Evolutionary conservation across 306 rosid genomes (phyloP).

Genomic region (Cucumis sativus): Cucumber_9930_V3 NC_026658.2:2807001-2807500

Average conservation of each 20-base stretch:
- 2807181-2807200: not conserved
- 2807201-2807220: not conserved
- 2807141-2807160: not conserved
- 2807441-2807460: constrained; percentile 10
- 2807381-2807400: constrained; percentile 11
- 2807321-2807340: not conserved
- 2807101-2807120: not conserved
- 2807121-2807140: not conserved
- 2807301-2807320: not conserved
- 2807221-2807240: not conserved
- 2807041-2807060: not conserved
- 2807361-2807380: not conserved
- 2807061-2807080: not conserved
- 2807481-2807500: not conserved
- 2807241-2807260: not conserved
- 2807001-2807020: not conserved
- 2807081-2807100: not conserved
- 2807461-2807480: constrained; percentile 3
- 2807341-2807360: not conserved
- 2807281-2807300: not conserved
- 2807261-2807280: not conserved
- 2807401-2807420: not conserved
- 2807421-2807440: not conserved
- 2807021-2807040: not conserved
- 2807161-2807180: no score